Base-by-base conservation (phyloP, 768 basidiomycete genomes). In the Zangia roseola region DNA sequence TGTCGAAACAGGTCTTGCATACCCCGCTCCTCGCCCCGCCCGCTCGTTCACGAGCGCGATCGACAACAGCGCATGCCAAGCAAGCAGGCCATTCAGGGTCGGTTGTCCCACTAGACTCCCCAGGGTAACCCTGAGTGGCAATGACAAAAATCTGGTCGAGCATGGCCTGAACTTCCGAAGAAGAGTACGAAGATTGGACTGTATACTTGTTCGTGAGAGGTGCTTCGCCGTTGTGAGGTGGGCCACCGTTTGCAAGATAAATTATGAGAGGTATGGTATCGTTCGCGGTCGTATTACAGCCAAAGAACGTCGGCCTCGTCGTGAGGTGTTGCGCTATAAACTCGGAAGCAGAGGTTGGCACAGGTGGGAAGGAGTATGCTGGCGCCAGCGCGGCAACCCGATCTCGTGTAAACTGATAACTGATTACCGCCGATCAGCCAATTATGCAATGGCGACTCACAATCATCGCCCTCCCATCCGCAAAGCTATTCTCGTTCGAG, bases 231-330 rank as follows among this genome's bases (percentile, higher is more conserved):
- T 74, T 64, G 49, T 60, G 67, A 36, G 73, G 74, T 2, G 73
- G 64, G 5, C 74, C 76, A 24, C 79, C 78, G 55, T 78, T 79
- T 1, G 82, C 81, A n/a, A 83, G 62, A 62, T 85, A 85, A 47
- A 83, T 71, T 12, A 84, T 54, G 33, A 83, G 59, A 3, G 82
- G 81, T 4, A 70, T 71, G 35, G 62, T 65, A 0, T 50, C 55
- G 20, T 57, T 63, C 38, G 55, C 55, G 21, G 58, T 50, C 25
- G 52, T 54, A 6, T 69, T 54, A 55, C 77, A 77, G 5, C 76
- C 78, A 56, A 78, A 78, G 63, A 80, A 76, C 10, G 74, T 74
- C 7, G 75, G 75, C 8, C 67, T 64, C 1, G 50, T 43, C 26
- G 59, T 69, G 23, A 76, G 65, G 41, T 69, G 69, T 37, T 70